phyloP scores from a whole-genome alignment of 2,329 filamentous ascomycete species.

The Coniochaeta hoffmannii region DNA sequence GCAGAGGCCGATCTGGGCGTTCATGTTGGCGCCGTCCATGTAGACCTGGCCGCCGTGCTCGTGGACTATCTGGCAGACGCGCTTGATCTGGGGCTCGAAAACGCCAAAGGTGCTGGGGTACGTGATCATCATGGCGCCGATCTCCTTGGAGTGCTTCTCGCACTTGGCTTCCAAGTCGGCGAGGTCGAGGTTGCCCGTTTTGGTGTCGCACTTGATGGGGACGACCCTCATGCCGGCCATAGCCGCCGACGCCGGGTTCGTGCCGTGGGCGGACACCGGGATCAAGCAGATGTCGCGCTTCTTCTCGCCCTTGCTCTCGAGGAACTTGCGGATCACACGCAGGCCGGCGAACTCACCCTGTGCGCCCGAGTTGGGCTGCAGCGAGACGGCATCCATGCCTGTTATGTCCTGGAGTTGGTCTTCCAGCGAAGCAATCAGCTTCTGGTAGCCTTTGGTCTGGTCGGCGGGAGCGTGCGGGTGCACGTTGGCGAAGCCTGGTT shows the following conservation, averaged over 20 bases:
- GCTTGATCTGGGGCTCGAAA: conserved; percentile 83
- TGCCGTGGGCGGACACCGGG: conserved; percentile 90
- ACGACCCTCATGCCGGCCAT: conserved; percentile 97
- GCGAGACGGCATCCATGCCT: conserved; percentile 51
- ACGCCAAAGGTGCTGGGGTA: conserved; percentile 95
- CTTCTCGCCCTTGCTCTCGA: conserved; percentile 45
- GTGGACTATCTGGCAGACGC: conserved; percentile 80
- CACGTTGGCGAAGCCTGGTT: conserved; percentile 66
- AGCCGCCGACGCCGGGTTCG: conserved; percentile 88
- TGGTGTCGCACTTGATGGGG: conserved; percentile 80
- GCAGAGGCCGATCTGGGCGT: conserved; percentile 92
- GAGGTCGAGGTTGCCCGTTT: conserved; percentile 85
- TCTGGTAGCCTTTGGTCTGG: conserved; percentile 59
- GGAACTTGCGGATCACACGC: neutral
- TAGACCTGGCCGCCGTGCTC: conserved; percentile 87
- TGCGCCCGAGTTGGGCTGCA: conserved; percentile 88
- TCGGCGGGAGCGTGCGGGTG: conserved; percentile 70
- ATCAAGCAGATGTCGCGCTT: conserved; percentile 90
- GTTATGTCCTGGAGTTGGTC: conserved; percentile 74
- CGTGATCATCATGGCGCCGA: conserved; percentile 93
- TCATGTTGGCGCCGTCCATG: conserved; percentile 99
- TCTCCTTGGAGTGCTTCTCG: conserved; percentile 74
- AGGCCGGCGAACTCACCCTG: conserved; percentile 48
- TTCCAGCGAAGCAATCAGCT: conserved; percentile 66
- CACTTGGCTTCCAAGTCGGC: conserved; percentile 81